Percentiles rank a stretch among this genome's conserved stretches.
Evolutionary conservation across 768 basidiomycete genomes (phyloP).

Genomic region (Tephrocybe sp.): DNA sequence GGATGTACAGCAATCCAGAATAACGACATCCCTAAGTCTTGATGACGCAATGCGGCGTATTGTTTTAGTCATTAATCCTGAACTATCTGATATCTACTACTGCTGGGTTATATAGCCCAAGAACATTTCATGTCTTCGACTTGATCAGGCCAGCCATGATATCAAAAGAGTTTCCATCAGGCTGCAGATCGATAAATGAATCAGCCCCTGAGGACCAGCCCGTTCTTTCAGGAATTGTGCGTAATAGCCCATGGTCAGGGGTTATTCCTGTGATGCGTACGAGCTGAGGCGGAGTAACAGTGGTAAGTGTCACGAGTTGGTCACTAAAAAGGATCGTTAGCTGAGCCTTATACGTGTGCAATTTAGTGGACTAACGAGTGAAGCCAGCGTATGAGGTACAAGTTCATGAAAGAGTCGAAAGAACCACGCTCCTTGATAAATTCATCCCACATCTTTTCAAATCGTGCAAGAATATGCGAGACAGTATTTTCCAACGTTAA

Average conservation of each 20-base stretch:
- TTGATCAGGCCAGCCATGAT: slow-evolving; percentile 87
- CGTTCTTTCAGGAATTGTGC: slow-evolving; percentile 67
- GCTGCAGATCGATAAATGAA: slow-evolving; percentile 87
- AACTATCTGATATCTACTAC: no score
- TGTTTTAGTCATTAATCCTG: not conserved
- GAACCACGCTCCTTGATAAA: slow-evolving; percentile 68
- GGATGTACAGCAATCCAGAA: no score
- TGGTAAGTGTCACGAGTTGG: slow-evolving; percentile 81
- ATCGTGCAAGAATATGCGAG: slow-evolving; percentile 72
- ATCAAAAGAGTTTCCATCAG: slow-evolving; percentile 97
- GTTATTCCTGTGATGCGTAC: slow-evolving; percentile 89
- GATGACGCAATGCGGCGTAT: no score
- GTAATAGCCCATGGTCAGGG: slow-evolving; percentile 80
- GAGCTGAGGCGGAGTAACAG: slow-evolving; percentile 61
- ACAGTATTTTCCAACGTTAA: slow-evolving; percentile 75
- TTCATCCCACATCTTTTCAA: slow-evolving; percentile 74
- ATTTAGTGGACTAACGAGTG: slow-evolving; percentile 70
- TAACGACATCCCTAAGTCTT: no score
- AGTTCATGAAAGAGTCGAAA: slow-evolving; percentile 79
- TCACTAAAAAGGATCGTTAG: slow-evolving; percentile 47
- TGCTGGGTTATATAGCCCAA: no score
- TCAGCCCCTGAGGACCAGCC: slow-evolving; percentile 28
- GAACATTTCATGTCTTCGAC: slow-evolving; percentile 34
- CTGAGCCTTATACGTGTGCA: not conserved
- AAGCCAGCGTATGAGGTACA: slow-evolving; percentile 83